Percentiles rank a stretch among this genome's conserved stretches.
Conservation (phyloP, 2,329 filamentous ascomycete genomes). For the Fusarium camptoceras region DNA sequence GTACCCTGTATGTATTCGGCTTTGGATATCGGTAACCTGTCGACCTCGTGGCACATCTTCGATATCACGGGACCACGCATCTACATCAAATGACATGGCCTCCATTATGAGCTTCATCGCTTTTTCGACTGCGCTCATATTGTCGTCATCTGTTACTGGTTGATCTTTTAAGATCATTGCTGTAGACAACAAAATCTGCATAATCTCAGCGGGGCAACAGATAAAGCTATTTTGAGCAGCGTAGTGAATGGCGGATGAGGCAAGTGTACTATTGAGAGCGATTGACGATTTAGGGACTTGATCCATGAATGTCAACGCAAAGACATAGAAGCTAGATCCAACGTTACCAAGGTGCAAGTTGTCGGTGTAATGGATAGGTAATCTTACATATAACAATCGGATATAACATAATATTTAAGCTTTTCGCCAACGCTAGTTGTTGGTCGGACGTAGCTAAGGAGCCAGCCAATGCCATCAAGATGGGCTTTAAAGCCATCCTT, state of each 20-base stretch:
- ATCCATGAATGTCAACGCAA: conserved; percentile 13
- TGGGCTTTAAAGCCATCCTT: conserved; percentile 20
- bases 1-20: conserved; percentile 13
- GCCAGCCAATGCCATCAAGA: conserved; percentile 7
- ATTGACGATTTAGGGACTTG: not conserved
- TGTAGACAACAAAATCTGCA: conserved; percentile 5
- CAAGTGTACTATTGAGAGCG: not conserved
- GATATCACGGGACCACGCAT: conserved; percentile 6
- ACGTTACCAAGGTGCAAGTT: too few species aligned
- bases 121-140: not conserved
- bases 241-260: conserved; percentile 12
- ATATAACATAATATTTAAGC: conserved; percentile 17
- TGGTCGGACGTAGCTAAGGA: not conserved
- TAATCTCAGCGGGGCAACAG: conserved; percentile 14
- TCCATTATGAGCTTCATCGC: conserved; percentile 1
- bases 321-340: conserved; percentile 22
- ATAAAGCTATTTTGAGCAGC: conserved; percentile 19
- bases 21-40: conserved; percentile 10
- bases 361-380: too few species aligned
- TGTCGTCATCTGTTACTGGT: too few species aligned
- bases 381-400: conserved; percentile 17
- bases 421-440: not conserved
- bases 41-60: conserved; percentile 6
- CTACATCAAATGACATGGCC: conserved; percentile 12
- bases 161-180: conserved; percentile 3